phyloP scores from a whole-genome alignment of 768 basidiomycete species.

The Roridomyces roridus region DNA sequence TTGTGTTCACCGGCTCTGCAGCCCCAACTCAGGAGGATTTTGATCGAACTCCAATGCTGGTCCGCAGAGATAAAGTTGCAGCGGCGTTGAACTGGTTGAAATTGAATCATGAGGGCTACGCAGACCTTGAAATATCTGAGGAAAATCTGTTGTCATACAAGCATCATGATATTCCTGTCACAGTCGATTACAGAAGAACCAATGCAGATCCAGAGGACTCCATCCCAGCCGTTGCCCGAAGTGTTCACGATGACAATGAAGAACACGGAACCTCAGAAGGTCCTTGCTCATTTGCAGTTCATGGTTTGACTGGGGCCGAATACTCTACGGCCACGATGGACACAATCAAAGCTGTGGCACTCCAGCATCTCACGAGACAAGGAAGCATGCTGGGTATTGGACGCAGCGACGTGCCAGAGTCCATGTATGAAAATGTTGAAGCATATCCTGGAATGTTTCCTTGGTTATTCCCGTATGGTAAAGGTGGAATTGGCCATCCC shows the following conservation, averaged over 20 bases:
- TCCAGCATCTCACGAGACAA: constrained; percentile 29
- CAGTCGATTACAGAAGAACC: constrained; percentile 29
- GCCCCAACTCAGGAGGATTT: constrained; percentile 34
- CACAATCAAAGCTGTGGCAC: constrained; percentile 34
- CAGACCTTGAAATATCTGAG: constrained; percentile 35
- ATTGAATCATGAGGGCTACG: constrained; percentile 39
- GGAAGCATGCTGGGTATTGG: constrained; percentile 36
- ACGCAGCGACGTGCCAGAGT: constrained; percentile 26
- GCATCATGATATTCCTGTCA: constrained; percentile 26
- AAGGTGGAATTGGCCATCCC: constrained; percentile 28
- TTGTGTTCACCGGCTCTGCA: constrained; percentile 37
- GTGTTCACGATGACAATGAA: constrained; percentile 27
- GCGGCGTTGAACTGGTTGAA: constrained; percentile 40
- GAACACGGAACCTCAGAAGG: constrained; percentile 38
- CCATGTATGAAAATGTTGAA: constrained; percentile 37
- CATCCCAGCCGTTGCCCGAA: too few relatives aligned
- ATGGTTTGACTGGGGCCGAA: constrained; percentile 38
- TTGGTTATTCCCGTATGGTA: constrained; percentile 48
- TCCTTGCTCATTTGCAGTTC: constrained; percentile 42
- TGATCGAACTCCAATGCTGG: constrained; percentile 35
- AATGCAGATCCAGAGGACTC: constrained; percentile 14
- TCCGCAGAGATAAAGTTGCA: constrained; percentile 28
- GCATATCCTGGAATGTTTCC: constrained; percentile 49
- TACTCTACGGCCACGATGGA: constrained; percentile 22
- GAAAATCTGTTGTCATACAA: constrained; percentile 32